These are phyloP conservation scores for Peterozyma xylosa DNA, from an alignment of 805 yeast genomes.

Conservation along the genomic window DNA sequence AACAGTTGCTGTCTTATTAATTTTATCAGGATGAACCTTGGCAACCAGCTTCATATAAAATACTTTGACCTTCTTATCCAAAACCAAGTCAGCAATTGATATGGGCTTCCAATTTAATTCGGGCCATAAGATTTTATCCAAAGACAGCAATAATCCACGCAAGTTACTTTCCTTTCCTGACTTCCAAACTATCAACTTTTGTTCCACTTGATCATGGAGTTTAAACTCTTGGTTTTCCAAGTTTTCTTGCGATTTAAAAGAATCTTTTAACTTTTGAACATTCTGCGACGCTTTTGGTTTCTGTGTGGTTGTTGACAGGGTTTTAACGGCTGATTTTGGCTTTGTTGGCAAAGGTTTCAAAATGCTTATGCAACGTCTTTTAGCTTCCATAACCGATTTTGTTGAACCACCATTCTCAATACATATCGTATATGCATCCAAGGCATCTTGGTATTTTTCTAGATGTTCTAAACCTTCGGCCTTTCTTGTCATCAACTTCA, in stretches of 20 bases:
- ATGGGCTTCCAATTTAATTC: constrained; percentile 61
- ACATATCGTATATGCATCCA: constrained; percentile 51
- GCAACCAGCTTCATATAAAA: constrained; percentile 77
- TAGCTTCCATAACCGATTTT: constrained; percentile 68
- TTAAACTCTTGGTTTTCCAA: constrained; percentile 49
- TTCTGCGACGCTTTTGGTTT: constrained; percentile 36
- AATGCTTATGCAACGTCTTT: constrained; percentile 64
- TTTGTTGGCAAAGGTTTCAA: constrained; percentile 41
- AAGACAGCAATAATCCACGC: constrained; percentile 64
- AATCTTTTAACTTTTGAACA: constrained; percentile 29
- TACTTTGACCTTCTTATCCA: constrained; percentile 85
- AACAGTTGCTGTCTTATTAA: constrained; percentile 45
- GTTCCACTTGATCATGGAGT: constrained; percentile 57
- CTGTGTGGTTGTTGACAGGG: constrained; percentile 9
- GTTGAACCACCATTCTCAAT: constrained; percentile 63
- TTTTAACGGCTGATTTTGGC: constrained; percentile 13
- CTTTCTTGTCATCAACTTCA: constrained; percentile 56
- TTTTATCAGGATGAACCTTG: constrained; percentile 79
- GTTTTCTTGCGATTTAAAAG: background rate
- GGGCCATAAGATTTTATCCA: constrained; percentile 65
- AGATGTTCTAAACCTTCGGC: constrained; percentile 83
- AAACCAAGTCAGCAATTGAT: constrained; percentile 65
- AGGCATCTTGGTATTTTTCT: constrained; percentile 63
- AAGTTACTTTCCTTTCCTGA: constrained; percentile 73
- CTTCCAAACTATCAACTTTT: constrained; percentile 54